Evolutionary conservation across 129 eudicot species (phyloP).

Genomic region (Lactuca sativa): DNA sequence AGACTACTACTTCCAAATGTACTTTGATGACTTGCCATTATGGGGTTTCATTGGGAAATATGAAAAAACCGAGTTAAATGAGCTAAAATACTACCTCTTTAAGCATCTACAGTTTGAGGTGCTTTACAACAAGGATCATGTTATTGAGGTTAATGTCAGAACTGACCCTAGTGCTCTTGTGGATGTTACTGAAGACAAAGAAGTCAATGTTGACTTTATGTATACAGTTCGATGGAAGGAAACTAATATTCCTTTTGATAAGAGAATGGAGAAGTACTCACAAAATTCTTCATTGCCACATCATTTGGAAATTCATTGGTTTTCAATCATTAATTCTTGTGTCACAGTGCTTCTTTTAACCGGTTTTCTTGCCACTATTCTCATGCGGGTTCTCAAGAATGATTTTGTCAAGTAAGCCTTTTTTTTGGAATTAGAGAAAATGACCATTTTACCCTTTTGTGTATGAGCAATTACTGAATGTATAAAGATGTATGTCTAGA

Average conservation of each 20-base stretch:
- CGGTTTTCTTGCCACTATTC: conserved; percentile 62
- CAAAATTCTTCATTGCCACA: conserved; percentile 56
- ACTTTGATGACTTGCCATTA: conserved; percentile 73
- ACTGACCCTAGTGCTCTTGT: conserved; percentile 70
- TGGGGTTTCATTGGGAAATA: conserved; percentile 80
- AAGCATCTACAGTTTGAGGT: conserved; percentile 75
- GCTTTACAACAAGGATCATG: conserved; percentile 68
- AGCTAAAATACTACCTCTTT: conserved; percentile 59
- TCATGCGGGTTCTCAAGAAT: conserved; percentile 47
- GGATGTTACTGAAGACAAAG: conserved; percentile 68
- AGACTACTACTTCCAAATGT: conserved; percentile 84
- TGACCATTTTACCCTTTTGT: no score
- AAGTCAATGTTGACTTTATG: conserved; percentile 64
- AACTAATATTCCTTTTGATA: conserved; percentile 47
- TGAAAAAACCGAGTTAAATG: conserved; percentile 54
- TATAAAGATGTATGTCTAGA: no score
- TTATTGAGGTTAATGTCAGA: conserved; percentile 66
- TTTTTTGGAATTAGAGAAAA: no score
- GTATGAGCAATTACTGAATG: no score
- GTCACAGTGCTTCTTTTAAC: conserved; percentile 62
- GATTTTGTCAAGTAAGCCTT: conserved; percentile 33
- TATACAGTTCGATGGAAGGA: conserved; percentile 70
- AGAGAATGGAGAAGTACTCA: conserved; percentile 64
- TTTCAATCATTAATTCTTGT: conserved; percentile 63
- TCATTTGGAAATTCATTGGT: conserved; percentile 68